Evolutionary conservation across 2,329 filamentous ascomycete species (phyloP), one percentile per base, ranked within the genome.

Genomic region (Ophiostoma perfectum): DNA sequence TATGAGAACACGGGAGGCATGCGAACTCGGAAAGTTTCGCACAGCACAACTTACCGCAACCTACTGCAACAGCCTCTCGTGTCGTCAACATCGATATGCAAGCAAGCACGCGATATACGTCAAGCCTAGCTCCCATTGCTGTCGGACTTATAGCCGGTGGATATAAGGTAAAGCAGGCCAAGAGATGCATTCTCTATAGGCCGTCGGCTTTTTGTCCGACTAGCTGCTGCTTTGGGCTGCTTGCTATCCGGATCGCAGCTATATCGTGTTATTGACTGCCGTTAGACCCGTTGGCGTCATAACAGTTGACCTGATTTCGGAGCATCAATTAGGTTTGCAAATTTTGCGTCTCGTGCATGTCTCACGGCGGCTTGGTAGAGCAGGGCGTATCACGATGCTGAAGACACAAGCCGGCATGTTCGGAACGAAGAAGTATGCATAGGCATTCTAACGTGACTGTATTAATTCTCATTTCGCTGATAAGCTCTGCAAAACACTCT

Each of bases 101-200:
- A 27, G 12, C 49, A 55, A 55, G 49, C 49, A 55, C 49, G 49
- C 49, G n/a, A 55, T 27, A 5, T 0, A 7, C 5, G 9, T n/a
- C 16, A 12, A 6, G 5, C 14, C 49, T 55, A 55, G n/a, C 49
- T 55, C 49, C 27, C 27, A 27, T 11, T 11, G 4, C 36, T 14
- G 27, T 58, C 52, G 52, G 52, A 58, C 52, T 36, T 27, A 58
- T 38, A 16, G 52, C 52, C 52, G 52, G 52, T 38, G 52, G 52
- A 58, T 58, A 58, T 38, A 58, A 58, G 11, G 27, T 38, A 58
- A 58, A 58, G 11, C 11, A 44, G 42, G 12, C 27, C 12, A 36
- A 58, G 27, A 38, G 27, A 55, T 27, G 49, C 49, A 14, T 38
- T 38, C 36, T 27, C 9, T 11, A n/a, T 27, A 12, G 5, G 55